A percentile compares a stretch with the other conserved stretches of the same genome.
These are phyloP conservation scores for Colletotrichum sp. DNA, from an alignment of 2,329 filamentous ascomycete species.

Conservation along the genomic window DNA sequence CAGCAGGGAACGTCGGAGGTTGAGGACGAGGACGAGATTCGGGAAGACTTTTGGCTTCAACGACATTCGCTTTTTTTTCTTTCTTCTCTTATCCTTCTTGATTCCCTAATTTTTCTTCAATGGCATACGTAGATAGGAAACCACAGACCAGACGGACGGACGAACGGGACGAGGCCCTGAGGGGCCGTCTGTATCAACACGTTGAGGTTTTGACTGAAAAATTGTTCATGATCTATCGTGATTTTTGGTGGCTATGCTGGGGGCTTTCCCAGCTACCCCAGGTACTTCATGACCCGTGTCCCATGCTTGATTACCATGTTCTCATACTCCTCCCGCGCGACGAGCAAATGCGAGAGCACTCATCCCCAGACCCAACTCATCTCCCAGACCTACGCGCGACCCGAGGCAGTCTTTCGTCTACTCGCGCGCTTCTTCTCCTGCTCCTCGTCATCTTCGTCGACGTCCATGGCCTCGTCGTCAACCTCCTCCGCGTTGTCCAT, in stretches of 20 bases:
- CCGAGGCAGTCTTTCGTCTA: conserved; percentile 55
- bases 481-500: conserved; percentile 47
- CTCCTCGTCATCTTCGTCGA: conserved; percentile 55
- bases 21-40: neutral
- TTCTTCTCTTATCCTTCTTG: conserved; percentile 4
- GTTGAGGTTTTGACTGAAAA: neutral
- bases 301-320: neutral
- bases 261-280: neutral
- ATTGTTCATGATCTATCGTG: conserved; percentile 7
- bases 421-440: conserved; percentile 55
- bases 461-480: conserved; percentile 57
- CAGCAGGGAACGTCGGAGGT: neutral
- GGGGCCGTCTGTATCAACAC: neutral
- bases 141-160: neutral
- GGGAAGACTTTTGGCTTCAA: conserved; percentile 12
- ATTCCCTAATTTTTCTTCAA: conserved; percentile 5
- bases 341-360: neutral
- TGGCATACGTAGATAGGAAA: conserved; percentile 6
- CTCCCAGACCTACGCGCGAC: neutral
- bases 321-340: neutral
- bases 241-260: neutral
- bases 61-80: conserved; percentile 10
- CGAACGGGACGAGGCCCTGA: neutral
- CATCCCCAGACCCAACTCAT: neutral
- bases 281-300: neutral